Base-by-base conservation (phyloP, 225 moss, liverwort and hornwort species). In the Polytrichum formosum region DNA sequence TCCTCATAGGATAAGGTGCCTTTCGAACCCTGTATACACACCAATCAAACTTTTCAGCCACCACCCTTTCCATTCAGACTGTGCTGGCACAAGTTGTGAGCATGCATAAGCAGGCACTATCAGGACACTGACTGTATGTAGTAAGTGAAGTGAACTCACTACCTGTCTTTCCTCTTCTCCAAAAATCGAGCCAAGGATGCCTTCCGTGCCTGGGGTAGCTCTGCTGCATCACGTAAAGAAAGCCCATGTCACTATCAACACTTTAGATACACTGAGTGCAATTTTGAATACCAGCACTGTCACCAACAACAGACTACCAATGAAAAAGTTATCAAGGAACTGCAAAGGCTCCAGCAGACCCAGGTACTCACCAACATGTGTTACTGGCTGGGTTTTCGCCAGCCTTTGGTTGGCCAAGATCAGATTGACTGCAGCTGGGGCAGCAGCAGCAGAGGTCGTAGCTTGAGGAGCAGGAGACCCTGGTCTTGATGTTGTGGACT, bases 91-190 rank as follows among this genome's bases (percentile, higher is more conserved):
- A 37, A 37, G 37, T 2, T 37, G 37, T 37, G 37, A 37, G 37
- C 27, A 13, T 30, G 68, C 5, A 31, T 35, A 30, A 62, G 64
- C 30, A 4, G 67, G 67, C 10, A 56, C 3, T 20, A 6, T 5
- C 6, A 23, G 5, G 22, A 61, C 19, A 17, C 55, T 8, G 23
- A 59, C 58, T 26, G 54, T 37, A 69, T 18, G 17, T 27, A 2
- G 18, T 46, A 7, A 46, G 46, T 13, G 28, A n/a, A 20, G n/a
- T 56, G 21, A 8, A 59, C 7, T 4, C 7, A 22, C 6, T 84
- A 97, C 81, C 91, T 83, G 79, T 93, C 96, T 71, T 93, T 96
- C n/a, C 96, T 77, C 80, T 92, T 96, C 85, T 96, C 96, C 73
- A 96, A 65, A 72, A 96, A 96, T 18, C 93, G 91, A 35, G 88